Evolutionary conservation across 2,329 filamentous ascomycete species (phyloP).

Genomic region (Aspergillus awamori): DNA sequence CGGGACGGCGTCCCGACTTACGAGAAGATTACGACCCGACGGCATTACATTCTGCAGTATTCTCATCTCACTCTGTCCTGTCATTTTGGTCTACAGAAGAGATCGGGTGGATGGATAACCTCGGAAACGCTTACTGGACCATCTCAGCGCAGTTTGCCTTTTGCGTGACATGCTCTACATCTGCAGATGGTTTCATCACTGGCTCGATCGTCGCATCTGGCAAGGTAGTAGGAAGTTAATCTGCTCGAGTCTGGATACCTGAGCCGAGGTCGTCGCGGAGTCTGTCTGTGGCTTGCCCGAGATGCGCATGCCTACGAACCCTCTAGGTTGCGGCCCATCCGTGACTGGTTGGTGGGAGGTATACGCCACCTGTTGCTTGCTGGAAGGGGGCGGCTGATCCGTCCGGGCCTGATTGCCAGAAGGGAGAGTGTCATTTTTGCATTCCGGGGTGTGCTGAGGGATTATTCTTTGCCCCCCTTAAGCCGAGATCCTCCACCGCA

Average conservation of each 20-base stretch:
- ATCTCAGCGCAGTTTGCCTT: not conserved
- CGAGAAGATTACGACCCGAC: not conserved
- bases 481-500: not conserved
- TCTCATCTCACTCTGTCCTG: too few relatives aligned
- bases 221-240: not conserved
- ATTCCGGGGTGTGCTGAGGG: conserved; percentile 1
- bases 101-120: too few relatives aligned
- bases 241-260: not conserved
- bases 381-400: not conserved
- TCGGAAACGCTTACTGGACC: not conserved
- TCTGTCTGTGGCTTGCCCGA: conserved; percentile 1
- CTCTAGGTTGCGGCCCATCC: conserved; percentile 5
- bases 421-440: not conserved
- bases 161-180: not conserved
- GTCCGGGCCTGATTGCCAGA: not conserved
- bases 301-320: conserved; percentile 11
- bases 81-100: too few relatives aligned
- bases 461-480: not conserved
- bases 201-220: not conserved
- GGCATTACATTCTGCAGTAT: not conserved
- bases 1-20: conserved; percentile 1
- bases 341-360: conserved; percentile 3
- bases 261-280: conserved; percentile 1
- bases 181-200: not conserved
- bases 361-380: not conserved